A percentile compares a stretch with the other conserved stretches of the same genome.
These are phyloP conservation scores for Delonix regia DNA, from an alignment of 306 rosid genomes.

Conservation along the genomic window DNA sequence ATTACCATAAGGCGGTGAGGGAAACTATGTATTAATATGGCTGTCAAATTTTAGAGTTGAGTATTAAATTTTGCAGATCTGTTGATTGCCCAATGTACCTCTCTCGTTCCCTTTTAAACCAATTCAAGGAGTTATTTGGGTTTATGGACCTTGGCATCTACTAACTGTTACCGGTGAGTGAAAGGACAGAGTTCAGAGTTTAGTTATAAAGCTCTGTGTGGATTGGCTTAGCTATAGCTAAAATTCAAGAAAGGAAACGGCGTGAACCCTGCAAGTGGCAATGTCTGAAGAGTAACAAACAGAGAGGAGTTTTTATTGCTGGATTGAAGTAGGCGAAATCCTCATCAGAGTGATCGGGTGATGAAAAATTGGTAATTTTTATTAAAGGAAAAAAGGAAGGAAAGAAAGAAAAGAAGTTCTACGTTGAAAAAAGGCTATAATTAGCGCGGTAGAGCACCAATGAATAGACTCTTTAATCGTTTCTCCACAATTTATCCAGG, in stretches of 20 bases:
- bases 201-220: neutral
- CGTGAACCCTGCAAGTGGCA: too few relatives aligned
- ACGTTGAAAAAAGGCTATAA: slow-evolving; percentile 14
- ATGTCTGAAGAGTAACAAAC: too few relatives aligned
- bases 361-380: neutral
- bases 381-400: neutral
- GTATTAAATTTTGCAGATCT: slow-evolving; percentile 22
- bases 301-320: too few relatives aligned
- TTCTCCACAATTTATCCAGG: neutral
- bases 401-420: neutral
- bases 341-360: slow-evolving; percentile 11
- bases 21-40: slow-evolving; percentile 31
- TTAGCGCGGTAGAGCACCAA: slow-evolving; percentile 24
- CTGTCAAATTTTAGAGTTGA: slow-evolving; percentile 28
- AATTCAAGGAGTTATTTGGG: neutral
- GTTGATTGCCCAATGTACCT: neutral
- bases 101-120: neutral
- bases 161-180: neutral
- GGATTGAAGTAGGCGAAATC: neutral
- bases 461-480: slow-evolving; percentile 15
- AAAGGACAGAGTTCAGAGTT: neutral
- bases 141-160: neutral
- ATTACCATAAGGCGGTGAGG: slow-evolving; percentile 13
- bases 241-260: neutral
- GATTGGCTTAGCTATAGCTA: neutral